phyloP scores from a whole-genome alignment of 2,329 filamentous ascomycete species.

The Ascochyta rabiei region DNA sequence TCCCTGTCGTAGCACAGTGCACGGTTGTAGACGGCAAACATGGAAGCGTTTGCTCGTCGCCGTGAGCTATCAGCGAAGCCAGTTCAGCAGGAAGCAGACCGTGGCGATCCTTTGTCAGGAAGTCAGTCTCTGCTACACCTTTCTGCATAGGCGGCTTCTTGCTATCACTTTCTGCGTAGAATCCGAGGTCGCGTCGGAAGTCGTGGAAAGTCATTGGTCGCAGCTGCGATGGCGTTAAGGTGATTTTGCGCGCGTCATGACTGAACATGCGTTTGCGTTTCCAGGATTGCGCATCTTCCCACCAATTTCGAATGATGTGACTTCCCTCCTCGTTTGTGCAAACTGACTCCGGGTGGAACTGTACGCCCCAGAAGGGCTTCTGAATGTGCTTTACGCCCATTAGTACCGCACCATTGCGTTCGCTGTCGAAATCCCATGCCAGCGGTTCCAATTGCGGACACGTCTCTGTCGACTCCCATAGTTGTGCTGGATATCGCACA shows the following conservation, averaged over 20 bases:
- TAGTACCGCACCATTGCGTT: constrained; percentile 63
- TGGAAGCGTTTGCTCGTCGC: constrained; percentile 30
- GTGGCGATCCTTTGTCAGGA: constrained; percentile 13
- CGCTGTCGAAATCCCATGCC: constrained; percentile 56
- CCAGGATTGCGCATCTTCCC: constrained; percentile 67
- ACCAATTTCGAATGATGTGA: constrained; percentile 76
- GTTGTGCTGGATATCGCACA: constrained; percentile 46
- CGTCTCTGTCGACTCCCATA: constrained; percentile 48
- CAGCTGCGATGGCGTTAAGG: constrained; percentile 17
- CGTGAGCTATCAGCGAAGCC: constrained; percentile 36
- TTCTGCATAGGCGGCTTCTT: constrained; percentile 12
- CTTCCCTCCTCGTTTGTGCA: constrained; percentile 75
- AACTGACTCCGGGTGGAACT: constrained; percentile 89
- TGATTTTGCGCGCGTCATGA: constrained; percentile 13
- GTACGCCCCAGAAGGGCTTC: constrained; percentile 83
- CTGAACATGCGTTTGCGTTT: constrained; percentile 26
- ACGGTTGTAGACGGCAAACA: constrained; percentile 37
- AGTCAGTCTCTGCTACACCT: constrained; percentile 3
- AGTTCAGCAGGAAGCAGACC: constrained; percentile 29
- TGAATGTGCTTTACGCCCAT: constrained; percentile 74
- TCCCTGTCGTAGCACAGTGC: constrained; percentile 43
- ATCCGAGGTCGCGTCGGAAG: constrained; percentile 25
- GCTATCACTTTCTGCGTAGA: constrained; percentile 12
- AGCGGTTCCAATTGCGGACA: constrained; percentile 51
- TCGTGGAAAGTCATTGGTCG: constrained; percentile 26